Evolutionary conservation across 1,284 basidiomycete species (phyloP), one percentile per base, ranked within the genome.

Genomic region (Meira miltonrushii): DNA sequence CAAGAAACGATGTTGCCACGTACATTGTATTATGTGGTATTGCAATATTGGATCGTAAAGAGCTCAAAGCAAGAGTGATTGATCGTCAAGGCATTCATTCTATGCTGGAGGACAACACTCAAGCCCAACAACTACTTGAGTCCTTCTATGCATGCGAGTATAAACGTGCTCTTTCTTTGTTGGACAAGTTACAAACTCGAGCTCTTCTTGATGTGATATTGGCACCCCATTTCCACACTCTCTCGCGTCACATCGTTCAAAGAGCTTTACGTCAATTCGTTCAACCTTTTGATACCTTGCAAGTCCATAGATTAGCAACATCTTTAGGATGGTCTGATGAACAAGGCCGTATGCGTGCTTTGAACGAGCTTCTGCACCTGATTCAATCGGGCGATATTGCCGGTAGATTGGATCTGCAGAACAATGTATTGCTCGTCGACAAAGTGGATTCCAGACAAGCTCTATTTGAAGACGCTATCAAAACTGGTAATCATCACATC

Each of bases 81-180:
- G 86, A 86, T 59, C 89, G 87, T 68, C 80, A 86, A 2, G 81
- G 82, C 3, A 88, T 92, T 67, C 82, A 85, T 1, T 82, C 84
- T 37, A 90, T 89, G 74, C 85, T 92, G 54, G 91, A 93, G 69
- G 85, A 88, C 67, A 90, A 91, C 75, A 87, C 89, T 0, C 89
- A 90, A 68, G 79, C 90, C 46, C 84, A 89, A 37, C 90, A 92
- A 59, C 83, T 93, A 40, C 81, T 92, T 40, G 88, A 88, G 60
- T 84, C 87, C 2, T 93, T 90, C 79, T 86, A 89, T 82, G 81
- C 82, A 59, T 90, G 87, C 72, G 86, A 87, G 66, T 93, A 92
- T 82, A 88, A 87, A 74, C 83, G 81, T 4, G 87, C 88, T 8
- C 82, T 93, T 3, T 86, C 88, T 48, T 80, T 88, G 28, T 82